Conservation (phyloP, 768 basidiomycete species). For the Phylloporus rhodoxanthus region DNA sequence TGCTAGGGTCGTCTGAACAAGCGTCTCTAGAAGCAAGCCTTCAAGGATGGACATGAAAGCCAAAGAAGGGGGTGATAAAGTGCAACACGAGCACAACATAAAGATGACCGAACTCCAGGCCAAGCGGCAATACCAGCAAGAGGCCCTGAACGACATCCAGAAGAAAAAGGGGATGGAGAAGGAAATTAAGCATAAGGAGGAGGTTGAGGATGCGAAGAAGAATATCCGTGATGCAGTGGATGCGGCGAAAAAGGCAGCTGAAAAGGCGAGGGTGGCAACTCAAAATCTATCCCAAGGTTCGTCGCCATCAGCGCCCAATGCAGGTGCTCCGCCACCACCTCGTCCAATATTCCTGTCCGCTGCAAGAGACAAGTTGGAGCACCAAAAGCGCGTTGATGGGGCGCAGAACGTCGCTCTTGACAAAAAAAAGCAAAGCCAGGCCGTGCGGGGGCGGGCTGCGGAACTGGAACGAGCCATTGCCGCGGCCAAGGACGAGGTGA, state of each 20-base stretch:
- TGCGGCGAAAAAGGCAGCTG: constrained; percentile 11
- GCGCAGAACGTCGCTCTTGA: constrained; percentile 51
- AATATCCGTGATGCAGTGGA: constrained; percentile 9
- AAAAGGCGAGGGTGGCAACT: constrained; percentile 1
- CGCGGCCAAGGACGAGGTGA: constrained; percentile 16
- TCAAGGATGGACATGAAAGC: constrained; percentile 36
- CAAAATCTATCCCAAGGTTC: background rate
- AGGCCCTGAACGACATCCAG: constrained; percentile 33
- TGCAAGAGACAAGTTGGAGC: constrained; percentile 48
- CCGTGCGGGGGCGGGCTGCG: constrained; percentile 9
- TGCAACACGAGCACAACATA: constrained; percentile 38
- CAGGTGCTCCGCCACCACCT: background rate
- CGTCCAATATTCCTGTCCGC: constrained; percentile 26
- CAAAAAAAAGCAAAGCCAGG: constrained; percentile 23
- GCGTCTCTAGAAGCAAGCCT: constrained; percentile 36
- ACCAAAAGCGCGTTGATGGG: constrained; percentile 52
- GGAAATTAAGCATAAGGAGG: constrained; percentile 37
- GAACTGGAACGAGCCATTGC: constrained; percentile 15
- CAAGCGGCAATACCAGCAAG: constrained; percentile 30
- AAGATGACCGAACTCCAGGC: constrained; percentile 41
- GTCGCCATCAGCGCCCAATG: constrained; percentile 1
- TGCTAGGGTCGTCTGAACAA: constrained; percentile 33
- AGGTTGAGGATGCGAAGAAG: constrained; percentile 35
- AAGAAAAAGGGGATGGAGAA: constrained; percentile 42
- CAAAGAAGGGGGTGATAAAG: constrained; percentile 42